These are phyloP conservation scores for Cinchona pubescens DNA, from an alignment of 257 asterid species.

Conservation along the genomic window DNA sequence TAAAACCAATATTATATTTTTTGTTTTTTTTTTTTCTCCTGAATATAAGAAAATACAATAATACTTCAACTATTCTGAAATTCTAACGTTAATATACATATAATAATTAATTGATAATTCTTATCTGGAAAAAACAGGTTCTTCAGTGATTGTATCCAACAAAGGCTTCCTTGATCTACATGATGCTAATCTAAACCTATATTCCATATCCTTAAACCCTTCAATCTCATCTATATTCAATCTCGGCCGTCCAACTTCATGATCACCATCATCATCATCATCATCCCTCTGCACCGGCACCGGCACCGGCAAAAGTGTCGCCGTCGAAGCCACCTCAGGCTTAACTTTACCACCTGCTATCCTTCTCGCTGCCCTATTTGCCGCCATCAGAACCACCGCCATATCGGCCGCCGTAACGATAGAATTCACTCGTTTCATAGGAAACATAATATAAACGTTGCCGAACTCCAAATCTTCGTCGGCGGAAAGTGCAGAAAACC, in stretches of 20 bases:
- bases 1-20: neutral
- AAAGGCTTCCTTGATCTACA: slow-evolving; percentile 38
- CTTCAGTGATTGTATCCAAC: slow-evolving; percentile 40
- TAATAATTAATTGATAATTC: no score
- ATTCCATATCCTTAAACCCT: slow-evolving; percentile 19
- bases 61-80: neutral
- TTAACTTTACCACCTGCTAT: slow-evolving; percentile 27
- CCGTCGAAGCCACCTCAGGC: slow-evolving; percentile 15
- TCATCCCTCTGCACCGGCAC: neutral
- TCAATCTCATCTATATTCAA: slow-evolving; percentile 19
- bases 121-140: slow-evolving; percentile 30
- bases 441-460: slow-evolving; percentile 42
- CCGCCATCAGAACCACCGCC: slow-evolving; percentile 37
- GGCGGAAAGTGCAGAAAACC: slow-evolving; percentile 43
- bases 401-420: slow-evolving; percentile 43
- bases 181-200: slow-evolving; percentile 17
- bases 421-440: slow-evolving; percentile 50
- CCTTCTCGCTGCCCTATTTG: slow-evolving; percentile 36
- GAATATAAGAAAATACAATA: neutral
- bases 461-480: slow-evolving; percentile 55
- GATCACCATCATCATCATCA: no score
- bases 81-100: neutral
- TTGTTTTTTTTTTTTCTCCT: no score
- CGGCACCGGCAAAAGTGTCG: neutral
- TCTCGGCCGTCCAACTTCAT: slow-evolving; percentile 2